Evolutionary conservation across 495 filamentous ascomycete genomes (phyloP), one percentile per base, ranked within the genome.

Genomic region (Lepraria neglecta): DNA sequence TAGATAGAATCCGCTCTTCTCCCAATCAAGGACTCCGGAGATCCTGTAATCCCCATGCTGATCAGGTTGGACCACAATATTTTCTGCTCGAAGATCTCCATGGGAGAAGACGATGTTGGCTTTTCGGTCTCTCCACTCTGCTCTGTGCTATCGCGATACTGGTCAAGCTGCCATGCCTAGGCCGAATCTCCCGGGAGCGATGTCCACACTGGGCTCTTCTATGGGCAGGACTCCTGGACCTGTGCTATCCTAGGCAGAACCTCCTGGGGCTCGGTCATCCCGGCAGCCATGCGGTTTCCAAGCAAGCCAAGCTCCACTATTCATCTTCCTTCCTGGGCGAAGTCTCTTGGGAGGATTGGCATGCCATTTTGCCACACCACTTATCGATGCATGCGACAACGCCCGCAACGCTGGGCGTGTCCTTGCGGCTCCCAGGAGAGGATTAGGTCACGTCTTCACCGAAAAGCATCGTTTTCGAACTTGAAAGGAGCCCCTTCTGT

Each of bases 61-160:
- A 62, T 71, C 69, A 60, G 51, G 59, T 58, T 64, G 43, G 28
- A 76, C 74, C 66, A 76, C 75, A 43, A 76, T 74, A 64, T 78
- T 78, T 27, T 50, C 67, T 53, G 67, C 66, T 52, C 71, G 68
- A 24, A 77, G 52, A 67, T 76, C 70, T 35, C 70, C 71, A 59
- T 76, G 74, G 0, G 74, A 75, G 63, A 76, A 76, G n/a, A n/a
- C n/a, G n/a, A n/a, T n/a, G n/a, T n/a, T n/a, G n/a, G n/a, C n/a
- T n/a, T 42, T 42, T 14, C 38, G 38, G 14, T 42, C 38, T 14
- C 38, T 42, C 38, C 38, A 42, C 38, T 14, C 14, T 14, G 38
- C 38, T 42, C 38, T 42, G 14, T 42, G 38, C 38, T 14, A 6
- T 42, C 38, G 38, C 14, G 38, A 42, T 14, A 42, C 38, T 42